Base-by-base conservation (phyloP, 208 protist species). In the Trypanosoma brucei region DNA sequence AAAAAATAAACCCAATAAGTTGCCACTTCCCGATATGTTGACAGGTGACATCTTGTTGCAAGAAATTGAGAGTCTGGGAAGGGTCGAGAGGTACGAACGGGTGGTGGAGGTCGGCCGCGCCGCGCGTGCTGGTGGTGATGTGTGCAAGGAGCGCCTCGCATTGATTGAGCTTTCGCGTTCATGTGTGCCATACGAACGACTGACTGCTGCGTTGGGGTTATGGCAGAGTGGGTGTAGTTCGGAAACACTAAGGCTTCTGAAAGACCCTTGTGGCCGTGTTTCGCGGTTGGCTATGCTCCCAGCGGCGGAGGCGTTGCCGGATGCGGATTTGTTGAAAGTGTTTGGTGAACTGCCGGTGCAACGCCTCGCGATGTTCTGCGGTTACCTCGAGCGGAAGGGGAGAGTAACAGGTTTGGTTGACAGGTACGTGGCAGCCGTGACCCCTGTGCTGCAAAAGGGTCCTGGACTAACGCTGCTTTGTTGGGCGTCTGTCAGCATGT, bases 131-230 rank as follows among this genome's bases (percentile, higher is more conserved):
- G 39, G 22, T 5, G 50, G 42, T 5, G 50, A 54, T n/a, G 57
- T 9, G 5, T 57, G 35, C 46, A 48, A 38, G 4, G 50, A 57
- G 37, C 40, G 39, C 40, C 13, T 35, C 22, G 6, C 63, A 9
- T 50, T 70, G 6, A 30, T 59, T 13, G 7, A 57, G 39, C 36
- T 70, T 30, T 70, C 65, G 22, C 56, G 55, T n/a, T 64, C 57
- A 14, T 37, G 2, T 3, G 34, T 70, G 44, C 56, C 65, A 22
- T 70, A 70, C 35, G 65, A 70, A 38, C 65, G 65, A 3, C 8
- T 57, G 36, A 49, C 53, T 57, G 65, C 31, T 14, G 49, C 65
- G n/a, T 38, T 70, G 11, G 65, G 65, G 8, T 36, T 70, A 5
- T 44, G 48, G 14, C 58, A 64, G 40, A 58, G 46, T 1, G 44